phyloP scores from a whole-genome alignment of 306 rosid species.

The Parietaria judaica region DNA sequence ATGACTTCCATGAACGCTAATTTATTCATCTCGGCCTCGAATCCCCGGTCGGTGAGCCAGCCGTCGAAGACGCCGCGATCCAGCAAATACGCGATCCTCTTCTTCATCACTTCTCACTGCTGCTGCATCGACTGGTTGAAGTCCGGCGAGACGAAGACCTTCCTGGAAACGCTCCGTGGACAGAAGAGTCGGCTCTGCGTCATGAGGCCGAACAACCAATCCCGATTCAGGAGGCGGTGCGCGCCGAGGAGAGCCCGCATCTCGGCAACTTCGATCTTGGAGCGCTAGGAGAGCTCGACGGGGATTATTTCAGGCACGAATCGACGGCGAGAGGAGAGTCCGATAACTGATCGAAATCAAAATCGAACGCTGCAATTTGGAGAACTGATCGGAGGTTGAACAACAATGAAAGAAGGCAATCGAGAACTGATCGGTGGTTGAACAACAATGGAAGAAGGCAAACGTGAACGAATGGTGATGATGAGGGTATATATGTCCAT shows the following conservation, averaged over 20 bases:
- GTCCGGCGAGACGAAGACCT: constrained; percentile 61
- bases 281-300: constrained; percentile 32
- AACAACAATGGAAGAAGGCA: too few species aligned
- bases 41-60: constrained; percentile 56
- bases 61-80: constrained; percentile 58
- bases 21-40: constrained; percentile 45
- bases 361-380: too few species aligned
- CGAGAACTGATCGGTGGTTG: too few species aligned
- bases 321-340: constrained; percentile 18
- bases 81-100: constrained; percentile 47
- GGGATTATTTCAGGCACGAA: constrained; percentile 33
- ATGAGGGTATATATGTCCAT: too few species aligned
- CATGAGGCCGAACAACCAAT: constrained; percentile 58
- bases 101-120: constrained; percentile 73
- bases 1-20: constrained; percentile 50
- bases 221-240: constrained; percentile 67
- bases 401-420: too few species aligned
- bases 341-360: too few species aligned
- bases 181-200: constrained; percentile 60
- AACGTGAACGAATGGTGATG: too few species aligned
- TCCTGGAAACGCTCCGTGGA: constrained; percentile 36
- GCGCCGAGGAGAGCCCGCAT: constrained; percentile 63
- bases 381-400: too few species aligned
- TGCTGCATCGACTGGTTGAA: constrained; percentile 80
- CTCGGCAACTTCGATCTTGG: constrained; percentile 33